These are phyloP conservation scores for Metschnikowia drakensbergensis DNA, from an alignment of 805 yeast species.

Conservation along the genomic window DNA sequence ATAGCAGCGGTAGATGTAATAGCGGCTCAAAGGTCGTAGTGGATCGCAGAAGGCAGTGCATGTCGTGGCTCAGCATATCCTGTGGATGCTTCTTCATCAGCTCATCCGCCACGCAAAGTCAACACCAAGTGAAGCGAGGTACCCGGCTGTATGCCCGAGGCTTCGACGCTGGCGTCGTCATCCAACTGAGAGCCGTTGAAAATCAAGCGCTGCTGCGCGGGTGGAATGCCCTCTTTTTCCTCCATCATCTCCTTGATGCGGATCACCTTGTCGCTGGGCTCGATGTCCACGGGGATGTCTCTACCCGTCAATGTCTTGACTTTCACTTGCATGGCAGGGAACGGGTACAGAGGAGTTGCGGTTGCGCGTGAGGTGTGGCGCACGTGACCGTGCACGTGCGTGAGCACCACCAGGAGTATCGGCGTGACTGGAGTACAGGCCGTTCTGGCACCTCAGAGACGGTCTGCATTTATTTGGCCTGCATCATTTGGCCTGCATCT, in stretches of 20 bases:
- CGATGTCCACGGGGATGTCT: conserved; percentile 75
- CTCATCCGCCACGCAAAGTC: conserved; percentile 83
- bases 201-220: conserved; percentile 88
- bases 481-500: no score
- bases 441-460: no score
- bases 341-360: background rate
- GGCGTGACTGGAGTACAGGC: no score
- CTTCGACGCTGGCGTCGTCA: conserved; percentile 70
- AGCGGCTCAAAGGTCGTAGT: no score
- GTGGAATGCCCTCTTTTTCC: conserved; percentile 96
- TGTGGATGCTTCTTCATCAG: no score
- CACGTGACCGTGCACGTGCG: no score
- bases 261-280: conserved; percentile 61
- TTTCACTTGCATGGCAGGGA: conserved; percentile 53
- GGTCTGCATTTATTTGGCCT: no score
- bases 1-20: no score
- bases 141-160: conserved; percentile 78
- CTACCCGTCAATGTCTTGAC: conserved; percentile 80
- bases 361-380: no score
- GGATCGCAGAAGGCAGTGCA: no score
- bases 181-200: conserved; percentile 90
- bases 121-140: conserved; percentile 85
- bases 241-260: conserved; percentile 88
- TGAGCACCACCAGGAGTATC: no score
- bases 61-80: no score